Evolutionary conservation across 441 rosid genomes (phyloP).

Genomic region (Adansonia rubrostipa): DNA sequence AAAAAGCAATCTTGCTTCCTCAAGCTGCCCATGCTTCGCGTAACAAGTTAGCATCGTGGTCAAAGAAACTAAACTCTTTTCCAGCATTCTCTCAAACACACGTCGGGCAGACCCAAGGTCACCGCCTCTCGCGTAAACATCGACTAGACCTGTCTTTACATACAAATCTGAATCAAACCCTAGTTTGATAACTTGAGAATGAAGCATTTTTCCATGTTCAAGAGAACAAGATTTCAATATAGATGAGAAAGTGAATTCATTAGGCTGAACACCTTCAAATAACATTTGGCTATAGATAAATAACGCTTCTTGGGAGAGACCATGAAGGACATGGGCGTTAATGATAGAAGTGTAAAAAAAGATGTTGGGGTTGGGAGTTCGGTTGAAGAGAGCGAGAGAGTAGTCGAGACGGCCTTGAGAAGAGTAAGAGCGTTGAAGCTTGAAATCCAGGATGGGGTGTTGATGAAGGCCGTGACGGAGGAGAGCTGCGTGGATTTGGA

Average conservation of each 20-base stretch:
- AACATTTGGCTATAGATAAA: conserved; percentile 52
- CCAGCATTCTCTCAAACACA: conserved; percentile 43
- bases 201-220: conserved; percentile 45
- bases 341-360: conserved; percentile 60
- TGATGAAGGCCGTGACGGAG: conserved; percentile 57
- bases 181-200: conserved; percentile 51
- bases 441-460: conserved; percentile 54
- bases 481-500: conserved; percentile 61
- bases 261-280: conserved; percentile 42
- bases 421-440: conserved; percentile 70
- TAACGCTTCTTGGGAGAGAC: conserved; percentile 46
- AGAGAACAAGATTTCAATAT: conserved; percentile 54
- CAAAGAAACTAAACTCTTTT: conserved; percentile 41
- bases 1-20: conserved; percentile 58
- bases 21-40: conserved; percentile 51
- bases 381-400: conserved; percentile 52
- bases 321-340: conserved; percentile 41
- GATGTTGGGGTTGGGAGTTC: conserved; percentile 43
- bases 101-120: conserved; percentile 40
- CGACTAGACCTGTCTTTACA: conserved; percentile 49
- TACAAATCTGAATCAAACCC: conserved; percentile 57
- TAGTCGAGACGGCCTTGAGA: conserved; percentile 43
- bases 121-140: conserved; percentile 39
- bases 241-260: conserved; percentile 61
- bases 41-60: conserved; percentile 50